These are phyloP conservation scores for Trametes maxima DNA, from an alignment of 768 basidiomycete genomes.

Conservation along the genomic window DNA sequence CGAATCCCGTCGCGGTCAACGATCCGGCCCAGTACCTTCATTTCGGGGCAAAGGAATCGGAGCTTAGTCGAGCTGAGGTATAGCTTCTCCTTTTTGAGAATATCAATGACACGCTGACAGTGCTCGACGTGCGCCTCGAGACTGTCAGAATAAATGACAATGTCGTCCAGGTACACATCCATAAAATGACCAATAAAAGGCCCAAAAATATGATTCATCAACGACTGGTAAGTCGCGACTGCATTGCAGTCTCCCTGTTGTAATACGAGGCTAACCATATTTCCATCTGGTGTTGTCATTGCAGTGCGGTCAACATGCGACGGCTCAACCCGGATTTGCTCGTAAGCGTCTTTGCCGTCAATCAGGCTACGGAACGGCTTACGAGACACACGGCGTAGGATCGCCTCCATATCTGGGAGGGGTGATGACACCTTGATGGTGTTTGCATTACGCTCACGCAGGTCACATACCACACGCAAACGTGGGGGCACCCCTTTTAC, in stretches of 20 bases:
- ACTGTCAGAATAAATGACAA: conserved; percentile 35
- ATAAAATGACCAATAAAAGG: conserved; percentile 35
- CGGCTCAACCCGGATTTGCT: conserved; percentile 30
- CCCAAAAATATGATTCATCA: conserved; percentile 46
- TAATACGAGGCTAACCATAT: conserved; percentile 33
- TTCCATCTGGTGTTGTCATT: conserved; percentile 33
- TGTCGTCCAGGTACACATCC: conserved; percentile 40
- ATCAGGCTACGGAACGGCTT: conserved; percentile 24
- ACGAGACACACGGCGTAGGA: conserved; percentile 21
- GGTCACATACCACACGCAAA: conserved; percentile 8
- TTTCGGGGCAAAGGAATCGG: conserved; percentile 21
- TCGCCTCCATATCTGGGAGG: conserved; percentile 25
- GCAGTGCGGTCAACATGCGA: conserved; percentile 24
- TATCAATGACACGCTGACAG: conserved; percentile 21
- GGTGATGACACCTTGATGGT: conserved; percentile 29
- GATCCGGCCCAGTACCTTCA: conserved; percentile 30
- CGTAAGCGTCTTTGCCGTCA: conserved; percentile 32
- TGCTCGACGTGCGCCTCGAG: conserved; percentile 31
- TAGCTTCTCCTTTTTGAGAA: conserved; percentile 9
- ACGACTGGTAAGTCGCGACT: conserved; percentile 42
- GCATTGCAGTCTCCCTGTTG: conserved; percentile 37
- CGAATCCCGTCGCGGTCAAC: conserved; percentile 39
- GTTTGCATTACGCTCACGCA: conserved; percentile 25
- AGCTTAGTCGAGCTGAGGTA: conserved; percentile 28
- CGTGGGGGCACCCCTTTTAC: not conserved